These are phyloP conservation scores for Nicotiana otophora DNA, from an alignment of 257 asterid genomes.

Conservation along the genomic window DNA sequence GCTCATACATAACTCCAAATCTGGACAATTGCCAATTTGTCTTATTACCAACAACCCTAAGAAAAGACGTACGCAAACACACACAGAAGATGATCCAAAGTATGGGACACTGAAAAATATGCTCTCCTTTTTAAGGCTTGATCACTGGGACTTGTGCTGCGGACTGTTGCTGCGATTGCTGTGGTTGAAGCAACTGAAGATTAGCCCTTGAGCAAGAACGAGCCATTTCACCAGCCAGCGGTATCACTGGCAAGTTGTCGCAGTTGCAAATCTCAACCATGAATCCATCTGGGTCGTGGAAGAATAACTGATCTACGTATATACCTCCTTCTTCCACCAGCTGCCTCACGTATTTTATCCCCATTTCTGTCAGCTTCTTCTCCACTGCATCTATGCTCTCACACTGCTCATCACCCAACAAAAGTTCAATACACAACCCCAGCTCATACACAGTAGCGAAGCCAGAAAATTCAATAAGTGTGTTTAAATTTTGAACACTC, in stretches of 20 bases:
- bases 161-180: constrained; percentile 40
- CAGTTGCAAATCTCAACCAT: constrained; percentile 97
- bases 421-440: neutral
- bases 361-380: constrained; percentile 76
- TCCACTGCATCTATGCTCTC: constrained; percentile 90
- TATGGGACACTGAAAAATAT: neutral
- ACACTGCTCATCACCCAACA: constrained; percentile 38
- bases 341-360: constrained; percentile 56
- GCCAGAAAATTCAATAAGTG: too few relatives aligned
- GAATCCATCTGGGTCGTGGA: constrained; percentile 95
- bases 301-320: constrained; percentile 80
- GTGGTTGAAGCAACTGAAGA: constrained; percentile 49
- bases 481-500: too few relatives aligned
- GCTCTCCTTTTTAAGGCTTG: neutral
- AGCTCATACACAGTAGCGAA: neutral
- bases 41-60: neutral
- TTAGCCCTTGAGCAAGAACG: constrained; percentile 67
- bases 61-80: neutral
- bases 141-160: constrained; percentile 32
- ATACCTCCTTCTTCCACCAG: constrained; percentile 88
- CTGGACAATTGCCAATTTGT: constrained; percentile 7
- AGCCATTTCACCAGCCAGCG: constrained; percentile 65
- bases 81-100: neutral
- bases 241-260: constrained; percentile 75
- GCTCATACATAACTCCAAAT: neutral